Conservation (phyloP, 2,329 filamentous ascomycete genomes). For the Proliferodiscus dingleyae region DNA sequence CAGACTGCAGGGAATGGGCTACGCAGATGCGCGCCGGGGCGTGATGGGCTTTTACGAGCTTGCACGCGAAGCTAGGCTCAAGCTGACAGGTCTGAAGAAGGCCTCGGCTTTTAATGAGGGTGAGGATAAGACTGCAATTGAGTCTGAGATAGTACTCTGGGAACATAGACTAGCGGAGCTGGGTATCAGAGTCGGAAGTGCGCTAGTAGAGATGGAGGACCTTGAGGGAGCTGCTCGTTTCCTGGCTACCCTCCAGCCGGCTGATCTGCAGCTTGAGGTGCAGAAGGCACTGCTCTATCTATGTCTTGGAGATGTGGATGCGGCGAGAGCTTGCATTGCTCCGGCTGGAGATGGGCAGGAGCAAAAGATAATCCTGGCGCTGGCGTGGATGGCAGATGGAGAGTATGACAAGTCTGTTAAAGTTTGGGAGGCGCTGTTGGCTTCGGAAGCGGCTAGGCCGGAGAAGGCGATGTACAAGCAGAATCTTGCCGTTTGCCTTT, state of each 20-base stretch:
- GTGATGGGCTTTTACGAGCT: conserved; percentile 91
- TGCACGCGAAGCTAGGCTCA: conserved; percentile 67
- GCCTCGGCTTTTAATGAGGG: neutral
- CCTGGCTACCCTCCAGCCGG: conserved; percentile 50
- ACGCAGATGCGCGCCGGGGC: conserved; percentile 75
- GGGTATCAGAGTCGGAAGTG: conserved; percentile 61
- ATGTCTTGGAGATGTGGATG: conserved; percentile 69
- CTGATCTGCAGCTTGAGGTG: conserved; percentile 38
- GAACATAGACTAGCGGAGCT: conserved; percentile 67
- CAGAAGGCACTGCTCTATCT: conserved; percentile 67
- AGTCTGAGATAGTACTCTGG: conserved; percentile 58
- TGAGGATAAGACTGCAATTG: neutral
- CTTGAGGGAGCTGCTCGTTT: conserved; percentile 73
- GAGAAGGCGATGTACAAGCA: conserved; percentile 67
- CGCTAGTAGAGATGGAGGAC: conserved; percentile 83
- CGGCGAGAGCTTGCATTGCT: conserved; percentile 54
- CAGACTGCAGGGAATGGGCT: conserved; percentile 78
- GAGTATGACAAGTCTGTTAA: conserved; percentile 60
- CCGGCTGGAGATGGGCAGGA: conserved; percentile 19
- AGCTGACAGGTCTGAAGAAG: conserved; percentile 46
- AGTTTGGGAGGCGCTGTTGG: conserved; percentile 51
- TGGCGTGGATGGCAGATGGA: conserved; percentile 75
- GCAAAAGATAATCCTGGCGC: conserved; percentile 54
- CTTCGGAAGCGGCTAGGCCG: conserved; percentile 28
- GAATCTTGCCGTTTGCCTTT: conserved; percentile 76